Base-by-base conservation (phyloP, 805 yeast genomes). In the Yamadazyma kitorensis region DNA sequence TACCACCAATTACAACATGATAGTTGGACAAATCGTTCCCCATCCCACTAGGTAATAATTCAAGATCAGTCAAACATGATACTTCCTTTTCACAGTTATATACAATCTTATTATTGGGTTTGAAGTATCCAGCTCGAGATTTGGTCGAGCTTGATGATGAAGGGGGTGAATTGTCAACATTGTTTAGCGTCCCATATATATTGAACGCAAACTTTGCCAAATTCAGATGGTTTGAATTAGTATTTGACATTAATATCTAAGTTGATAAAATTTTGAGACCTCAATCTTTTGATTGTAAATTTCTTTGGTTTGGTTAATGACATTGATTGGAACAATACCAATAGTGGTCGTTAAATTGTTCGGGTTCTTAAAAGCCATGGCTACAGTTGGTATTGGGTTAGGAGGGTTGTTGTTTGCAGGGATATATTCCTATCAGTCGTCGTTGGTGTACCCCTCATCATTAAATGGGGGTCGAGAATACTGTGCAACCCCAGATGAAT, bases 381-480 rank as follows among this genome's bases (percentile, higher is more conserved):
- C 58, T n/a, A 57, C 58, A 33, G 60, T 78, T 2, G 70, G 74
- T 6, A 49, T 70, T 3, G 54, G 76, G 0, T 18, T 73, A 4
- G 68, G 76, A 0, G 56, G 70, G 1, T 48, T 71, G 4, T 70
- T 70, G 4, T 56, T 81, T 16, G 47, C 68, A 4, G 78, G 78
- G 1, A 54, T 84, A 15, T 84, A 84, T 57, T 51, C 68, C 10
- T 78, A 62, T 52, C 96, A 88, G 54, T 63, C 68, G 33, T 64
- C 66, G 24, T 54, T 93, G 32, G 80, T 91, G n/a, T 91, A 91
- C 53, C 97, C 98, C 1, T 75, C 95, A 2, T 68, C 74, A 42
- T 68, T 87, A 31, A 87, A 88, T 41, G 83, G 80, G 34, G 95
- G 91, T 3, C 67, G 74, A 73, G 65, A 74, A 44, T 21, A 59